Conservation (phyloP, 306 rosid species). For the Parietaria judaica region DNA sequence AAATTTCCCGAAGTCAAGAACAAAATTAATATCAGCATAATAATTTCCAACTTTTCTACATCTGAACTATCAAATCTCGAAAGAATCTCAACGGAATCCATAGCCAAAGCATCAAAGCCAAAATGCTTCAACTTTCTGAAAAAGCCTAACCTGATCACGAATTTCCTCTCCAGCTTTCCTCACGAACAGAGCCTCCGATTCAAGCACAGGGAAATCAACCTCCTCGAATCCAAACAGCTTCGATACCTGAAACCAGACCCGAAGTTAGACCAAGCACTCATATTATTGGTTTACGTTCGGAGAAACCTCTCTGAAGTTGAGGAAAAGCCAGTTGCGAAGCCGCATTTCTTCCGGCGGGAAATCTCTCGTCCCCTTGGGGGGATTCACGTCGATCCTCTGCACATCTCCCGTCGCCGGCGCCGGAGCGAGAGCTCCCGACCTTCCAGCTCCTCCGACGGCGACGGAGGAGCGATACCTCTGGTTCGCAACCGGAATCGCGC, state of each 20-base stretch:
- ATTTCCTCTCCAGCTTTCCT: slow-evolving; percentile 98
- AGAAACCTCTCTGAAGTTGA: slow-evolving; percentile 64
- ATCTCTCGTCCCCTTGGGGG: slow-evolving; percentile 91
- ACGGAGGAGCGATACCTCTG: slow-evolving; percentile 30
- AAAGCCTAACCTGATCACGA: slow-evolving; percentile 68
- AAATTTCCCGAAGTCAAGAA: too few species aligned
- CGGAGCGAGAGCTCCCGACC: slow-evolving; percentile 62
- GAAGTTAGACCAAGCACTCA: not conserved
- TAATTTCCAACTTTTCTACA: not conserved
- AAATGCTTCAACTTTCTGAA: not conserved
- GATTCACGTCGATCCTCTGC: slow-evolving; percentile 69
- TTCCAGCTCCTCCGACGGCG: slow-evolving; percentile 25
- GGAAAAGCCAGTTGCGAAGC: slow-evolving; percentile 82
- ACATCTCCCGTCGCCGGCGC: slow-evolving; percentile 36
- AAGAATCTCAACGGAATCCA: too few species aligned
- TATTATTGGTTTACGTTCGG: not conserved
- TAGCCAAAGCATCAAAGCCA: too few species aligned
- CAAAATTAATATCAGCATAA: not conserved
- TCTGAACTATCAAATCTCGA: not conserved
- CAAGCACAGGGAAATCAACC: slow-evolving; percentile 90
- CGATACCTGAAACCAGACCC: slow-evolving; percentile 38
- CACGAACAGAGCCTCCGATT: slow-evolving; percentile 71
- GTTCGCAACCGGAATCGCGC: slow-evolving; percentile 20
- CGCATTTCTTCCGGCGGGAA: slow-evolving; percentile 87
- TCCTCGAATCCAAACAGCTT: slow-evolving; percentile 76